Evolutionary conservation across 2,329 filamentous ascomycete genomes (phyloP).

Genomic region (Aspergillus thermomutatus): DNA sequence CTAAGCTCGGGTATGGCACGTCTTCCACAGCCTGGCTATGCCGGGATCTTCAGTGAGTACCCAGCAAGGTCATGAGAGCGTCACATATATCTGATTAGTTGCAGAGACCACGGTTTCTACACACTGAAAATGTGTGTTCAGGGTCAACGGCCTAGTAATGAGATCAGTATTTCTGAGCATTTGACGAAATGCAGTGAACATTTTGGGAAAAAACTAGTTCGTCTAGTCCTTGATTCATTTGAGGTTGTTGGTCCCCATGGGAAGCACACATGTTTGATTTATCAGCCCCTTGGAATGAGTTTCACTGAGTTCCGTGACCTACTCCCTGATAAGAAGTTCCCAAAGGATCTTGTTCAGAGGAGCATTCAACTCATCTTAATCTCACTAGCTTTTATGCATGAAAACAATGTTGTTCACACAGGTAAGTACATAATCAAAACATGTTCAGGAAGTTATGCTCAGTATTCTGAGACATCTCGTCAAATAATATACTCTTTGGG

Average conservation of each 20-base stretch:
- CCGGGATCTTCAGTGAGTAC: constrained; percentile 15
- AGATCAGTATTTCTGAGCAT: constrained; percentile 20
- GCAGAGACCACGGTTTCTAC: constrained; percentile 3
- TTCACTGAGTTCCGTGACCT: constrained; percentile 14
- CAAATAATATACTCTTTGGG: constrained; percentile 29
- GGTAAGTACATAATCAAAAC: constrained; percentile 9
- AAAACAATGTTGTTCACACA: constrained; percentile 23
- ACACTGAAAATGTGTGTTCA: constrained; percentile 11
- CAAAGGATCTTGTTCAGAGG: constrained; percentile 17
- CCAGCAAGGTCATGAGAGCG: background rate
- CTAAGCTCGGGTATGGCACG: constrained; percentile 22
- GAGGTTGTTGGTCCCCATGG: constrained; percentile 20
- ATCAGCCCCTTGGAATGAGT: constrained; percentile 21
- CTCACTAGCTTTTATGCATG: constrained; percentile 24
- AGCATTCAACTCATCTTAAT: constrained; percentile 16
- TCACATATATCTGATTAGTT: background rate
- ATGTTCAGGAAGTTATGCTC: background rate
- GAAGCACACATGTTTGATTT: constrained; percentile 22
- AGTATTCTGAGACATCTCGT: constrained; percentile 25
- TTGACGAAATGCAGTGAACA: constrained; percentile 13
- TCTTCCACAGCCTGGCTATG: constrained; percentile 22
- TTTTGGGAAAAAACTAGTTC: constrained; percentile 17
- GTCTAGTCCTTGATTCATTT: constrained; percentile 27
- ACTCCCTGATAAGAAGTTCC: constrained; percentile 8
- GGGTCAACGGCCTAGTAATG: constrained; percentile 6